Conservation (phyloP, 345 rosid genomes). For the Rhodamnia rubescens region DNA sequence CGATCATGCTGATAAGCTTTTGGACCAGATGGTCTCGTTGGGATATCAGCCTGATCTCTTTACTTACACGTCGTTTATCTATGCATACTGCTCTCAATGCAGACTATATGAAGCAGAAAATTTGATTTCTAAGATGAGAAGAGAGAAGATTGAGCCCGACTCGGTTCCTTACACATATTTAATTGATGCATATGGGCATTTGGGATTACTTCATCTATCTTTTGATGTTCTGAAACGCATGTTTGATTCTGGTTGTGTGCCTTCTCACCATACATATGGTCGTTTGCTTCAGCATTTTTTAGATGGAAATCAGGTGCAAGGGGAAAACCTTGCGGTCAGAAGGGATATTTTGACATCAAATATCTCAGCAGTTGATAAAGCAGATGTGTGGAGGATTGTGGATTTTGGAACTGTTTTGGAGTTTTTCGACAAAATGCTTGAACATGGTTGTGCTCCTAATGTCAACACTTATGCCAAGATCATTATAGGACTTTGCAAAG, state of each 20-base stretch:
- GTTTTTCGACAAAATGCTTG: conserved; percentile 51
- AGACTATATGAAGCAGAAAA: conserved; percentile 58
- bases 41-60: conserved; percentile 61
- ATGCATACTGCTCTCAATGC: conserved; percentile 51
- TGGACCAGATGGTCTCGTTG: conserved; percentile 40
- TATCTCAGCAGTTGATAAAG: conserved; percentile 10
- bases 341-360: conserved; percentile 16
- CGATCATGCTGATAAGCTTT: conserved; percentile 35
- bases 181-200: conserved; percentile 50
- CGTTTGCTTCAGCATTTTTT: conserved; percentile 47
- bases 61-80: conserved; percentile 66
- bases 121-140: conserved; percentile 49
- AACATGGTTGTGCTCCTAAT: conserved; percentile 51
- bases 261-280: conserved; percentile 58
- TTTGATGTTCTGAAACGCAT: conserved; percentile 74
- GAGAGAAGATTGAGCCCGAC: conserved; percentile 59
- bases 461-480: conserved; percentile 45
- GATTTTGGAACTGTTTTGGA: conserved; percentile 42
- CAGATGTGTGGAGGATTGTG: conserved; percentile 46
- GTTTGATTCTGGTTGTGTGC: conserved; percentile 67
- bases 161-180: conserved; percentile 47
- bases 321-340: conserved; percentile 10
- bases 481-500: conserved; percentile 59
- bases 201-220: conserved; percentile 42
- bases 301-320: conserved; percentile 25